Evolutionary conservation across 768 basidiomycete genomes (phyloP), one percentile per base, ranked within the genome.

Genomic region (Mycena polygramma): DNA sequence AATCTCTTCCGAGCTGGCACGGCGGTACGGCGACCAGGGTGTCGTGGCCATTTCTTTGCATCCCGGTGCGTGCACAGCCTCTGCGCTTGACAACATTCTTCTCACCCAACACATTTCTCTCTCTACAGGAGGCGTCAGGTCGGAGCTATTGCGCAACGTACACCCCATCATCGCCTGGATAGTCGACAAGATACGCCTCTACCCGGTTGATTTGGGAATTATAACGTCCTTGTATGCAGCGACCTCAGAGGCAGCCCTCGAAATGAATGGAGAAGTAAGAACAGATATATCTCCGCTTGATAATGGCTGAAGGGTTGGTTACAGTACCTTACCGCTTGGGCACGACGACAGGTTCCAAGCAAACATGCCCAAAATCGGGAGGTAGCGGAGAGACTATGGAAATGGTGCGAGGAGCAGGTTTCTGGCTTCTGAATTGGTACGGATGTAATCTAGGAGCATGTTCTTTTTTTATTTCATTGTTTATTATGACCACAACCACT

Each of bases 31-130:
- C 4, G 76, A 76, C 54, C 65, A 77, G 45, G 79, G 80, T 2
- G 74, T 81, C 58, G 71, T 81, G 0, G 75, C 78, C 26, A 77
- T 77, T 20, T 75, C 80, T 22, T 45, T 81, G n/a, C 74, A 80
- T 69, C 80, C 80, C 11, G 79, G 80, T 76, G 45, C 46, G 69
- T 65, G 43, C 6, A 30, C 30, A 30, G 30, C 30, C 9, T 37
- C 52, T 13, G 41, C 36, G 41, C 9, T 52, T 11, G 30, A 48
- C 20, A 6, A 9, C 22, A 15, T 20, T 9, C 20, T 7, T 20
- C 24, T 22, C 2, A 30, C 48, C 41, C 13, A 57, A 37, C 14
- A 36, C 26, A 58, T 39, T 15, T 26, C 11, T 6, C 6, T 53
- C 61, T 51, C 64, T 49, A 4, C 62, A 74, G 70, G 73, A 36